Conservation (phyloP, 139 green algal species). For the Tetraselmis striata region DNA sequence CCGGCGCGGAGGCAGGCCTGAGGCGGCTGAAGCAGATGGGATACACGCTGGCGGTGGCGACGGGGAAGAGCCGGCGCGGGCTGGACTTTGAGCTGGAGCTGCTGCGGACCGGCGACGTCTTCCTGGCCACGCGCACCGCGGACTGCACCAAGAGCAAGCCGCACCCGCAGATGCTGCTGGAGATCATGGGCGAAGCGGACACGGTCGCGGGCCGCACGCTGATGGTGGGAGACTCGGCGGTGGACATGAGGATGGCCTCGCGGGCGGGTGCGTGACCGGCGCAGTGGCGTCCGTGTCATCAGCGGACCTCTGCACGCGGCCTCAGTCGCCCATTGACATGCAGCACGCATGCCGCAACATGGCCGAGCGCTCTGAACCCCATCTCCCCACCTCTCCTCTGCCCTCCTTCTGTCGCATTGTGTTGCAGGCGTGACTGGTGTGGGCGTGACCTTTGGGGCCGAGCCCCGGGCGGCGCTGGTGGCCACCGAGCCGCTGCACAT, state of each 20-base stretch:
- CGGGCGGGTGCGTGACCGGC: not conserved
- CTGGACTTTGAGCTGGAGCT: not conserved
- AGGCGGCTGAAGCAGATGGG: not conserved
- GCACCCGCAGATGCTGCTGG: conserved; percentile 5
- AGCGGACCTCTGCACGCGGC: too few species aligned
- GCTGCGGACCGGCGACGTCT: not conserved
- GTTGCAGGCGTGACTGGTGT: not conserved
- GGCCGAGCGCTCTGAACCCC: too few species aligned
- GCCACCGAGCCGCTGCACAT: not conserved
- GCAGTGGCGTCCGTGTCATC: too few species aligned
- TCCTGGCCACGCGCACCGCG: not conserved
- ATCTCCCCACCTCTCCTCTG: too few species aligned
- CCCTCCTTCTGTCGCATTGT: too few species aligned
- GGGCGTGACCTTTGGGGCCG: not conserved
- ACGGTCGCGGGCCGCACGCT: not conserved
- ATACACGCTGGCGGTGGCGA: not conserved
- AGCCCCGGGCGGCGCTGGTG: not conserved
- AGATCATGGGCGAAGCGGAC: not conserved
- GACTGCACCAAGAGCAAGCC: not conserved
- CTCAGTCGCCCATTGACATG: too few species aligned
- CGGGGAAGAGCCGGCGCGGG: not conserved
- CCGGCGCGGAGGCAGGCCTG: not conserved
- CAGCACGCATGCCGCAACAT: too few species aligned
- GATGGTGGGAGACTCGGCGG: not conserved
- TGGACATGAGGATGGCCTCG: not conserved